Evolutionary conservation across 1,284 basidiomycete genomes (phyloP).

Genomic region (Apiotrichum montevideense): DNA sequence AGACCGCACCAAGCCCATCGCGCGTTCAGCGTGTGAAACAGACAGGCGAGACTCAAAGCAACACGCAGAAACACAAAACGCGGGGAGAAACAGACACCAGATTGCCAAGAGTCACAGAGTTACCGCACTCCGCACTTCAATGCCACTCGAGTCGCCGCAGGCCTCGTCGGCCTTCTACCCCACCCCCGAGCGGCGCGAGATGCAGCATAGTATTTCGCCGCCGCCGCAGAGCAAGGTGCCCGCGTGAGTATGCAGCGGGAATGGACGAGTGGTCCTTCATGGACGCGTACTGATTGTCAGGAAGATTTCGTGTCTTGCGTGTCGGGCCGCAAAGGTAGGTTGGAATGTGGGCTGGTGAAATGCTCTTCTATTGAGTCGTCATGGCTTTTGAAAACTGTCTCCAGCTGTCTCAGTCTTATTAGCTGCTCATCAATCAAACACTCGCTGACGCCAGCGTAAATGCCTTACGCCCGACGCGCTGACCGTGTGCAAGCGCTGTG

Average conservation of each 20-base stretch:
- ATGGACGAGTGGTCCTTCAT: no score
- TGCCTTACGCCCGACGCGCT: conserved; percentile 22
- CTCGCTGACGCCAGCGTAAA: conserved; percentile 18
- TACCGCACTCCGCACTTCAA: no score
- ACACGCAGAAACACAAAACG: no score
- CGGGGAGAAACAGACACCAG: no score
- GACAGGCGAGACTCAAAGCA: no score
- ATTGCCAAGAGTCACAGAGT: no score
- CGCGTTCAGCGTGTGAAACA: no score
- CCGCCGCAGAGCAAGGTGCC: conserved; percentile 2
- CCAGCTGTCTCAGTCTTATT: neutral
- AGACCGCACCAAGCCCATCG: no score
- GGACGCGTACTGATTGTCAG: neutral
- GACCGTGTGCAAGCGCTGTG: conserved; percentile 23
- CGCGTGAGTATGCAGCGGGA: conserved; percentile 2
- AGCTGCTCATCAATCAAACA: neutral
- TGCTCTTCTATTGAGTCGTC: neutral
- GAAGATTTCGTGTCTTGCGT: conserved; percentile 25
- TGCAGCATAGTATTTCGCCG: neutral
- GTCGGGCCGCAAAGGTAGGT: conserved; percentile 26
- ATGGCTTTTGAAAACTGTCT: no score
- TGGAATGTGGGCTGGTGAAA: conserved; percentile 6
- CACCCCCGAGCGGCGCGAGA: neutral
- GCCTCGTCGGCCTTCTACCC: neutral
- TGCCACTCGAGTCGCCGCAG: neutral